Percentiles rank a stretch among this genome's conserved stretches.
These are phyloP conservation scores for Cercospora canescens DNA, from an alignment of 2,329 filamentous ascomycete species.

Conservation along the genomic window DNA sequence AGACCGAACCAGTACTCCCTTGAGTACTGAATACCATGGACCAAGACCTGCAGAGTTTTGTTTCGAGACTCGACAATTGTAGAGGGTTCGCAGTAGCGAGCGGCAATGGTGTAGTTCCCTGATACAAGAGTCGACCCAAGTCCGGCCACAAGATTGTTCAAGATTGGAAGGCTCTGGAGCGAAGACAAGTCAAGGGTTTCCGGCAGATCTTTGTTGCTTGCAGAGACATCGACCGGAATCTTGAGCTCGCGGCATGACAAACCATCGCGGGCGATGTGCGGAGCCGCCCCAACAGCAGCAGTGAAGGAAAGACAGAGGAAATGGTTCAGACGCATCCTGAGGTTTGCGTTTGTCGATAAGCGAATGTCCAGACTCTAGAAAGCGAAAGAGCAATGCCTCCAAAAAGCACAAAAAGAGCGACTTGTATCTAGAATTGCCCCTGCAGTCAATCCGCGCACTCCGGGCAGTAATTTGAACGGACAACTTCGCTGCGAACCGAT, in stretches of 20 bases:
- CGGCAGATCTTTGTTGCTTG: neutral
- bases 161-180: neutral
- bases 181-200: neutral
- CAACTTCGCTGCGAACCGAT: neutral
- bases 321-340: neutral
- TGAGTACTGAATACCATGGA: neutral
- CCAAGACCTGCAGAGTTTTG: neutral
- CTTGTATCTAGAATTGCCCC: neutral
- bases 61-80: neutral
- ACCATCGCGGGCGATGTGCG: neutral
- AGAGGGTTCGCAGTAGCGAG: neutral
- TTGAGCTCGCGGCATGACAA: neutral
- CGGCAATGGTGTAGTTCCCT: neutral
- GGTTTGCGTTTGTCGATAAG: neutral
- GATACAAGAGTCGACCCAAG: neutral
- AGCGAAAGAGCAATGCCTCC: neutral
- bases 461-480: neutral
- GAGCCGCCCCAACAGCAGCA: neutral
- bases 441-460: neutral
- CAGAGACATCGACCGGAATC: neutral
- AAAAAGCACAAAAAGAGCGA: neutral
- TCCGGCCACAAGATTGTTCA: neutral
- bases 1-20: neutral
- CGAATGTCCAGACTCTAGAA: neutral
- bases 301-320: neutral